These are phyloP conservation scores for Candida morakotiae DNA, from an alignment of 805 yeast species.

Conservation along the genomic window DNA sequence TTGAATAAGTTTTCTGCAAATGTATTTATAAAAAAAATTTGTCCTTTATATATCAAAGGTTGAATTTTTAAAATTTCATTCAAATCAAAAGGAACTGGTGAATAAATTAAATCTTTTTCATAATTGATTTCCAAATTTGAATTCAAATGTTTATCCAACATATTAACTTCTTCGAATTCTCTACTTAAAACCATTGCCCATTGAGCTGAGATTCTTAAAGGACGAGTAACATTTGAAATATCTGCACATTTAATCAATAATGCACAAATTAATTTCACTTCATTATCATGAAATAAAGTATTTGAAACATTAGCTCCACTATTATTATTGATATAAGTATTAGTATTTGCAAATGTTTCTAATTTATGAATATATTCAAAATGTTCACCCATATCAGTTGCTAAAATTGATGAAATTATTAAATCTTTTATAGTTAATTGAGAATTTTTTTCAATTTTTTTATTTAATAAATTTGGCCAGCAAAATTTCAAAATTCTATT, in stretches of 20 bases:
- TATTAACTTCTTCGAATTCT: constrained; percentile 69
- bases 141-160: constrained; percentile 39
- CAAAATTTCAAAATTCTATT: constrained; percentile 30
- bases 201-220: constrained; percentile 66
- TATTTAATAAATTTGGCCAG: constrained; percentile 33
- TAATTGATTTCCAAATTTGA: constrained; percentile 6
- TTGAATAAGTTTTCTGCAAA: constrained; percentile 77
- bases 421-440: constrained; percentile 21
- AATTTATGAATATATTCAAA: constrained; percentile 61
- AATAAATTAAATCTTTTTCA: constrained; percentile 17
- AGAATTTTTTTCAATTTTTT: constrained; percentile 15
- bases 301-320: no score
- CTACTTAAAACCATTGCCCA: constrained; percentile 83
- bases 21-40: constrained; percentile 74
- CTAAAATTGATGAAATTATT: constrained; percentile 35
- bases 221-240: constrained; percentile 87
- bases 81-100: constrained; percentile 35
- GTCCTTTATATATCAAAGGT: constrained; percentile 62
- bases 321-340: neutral
- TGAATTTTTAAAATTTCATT: constrained; percentile 42
- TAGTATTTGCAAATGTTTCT: constrained; percentile 17
- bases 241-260: constrained; percentile 91
- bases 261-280: constrained; percentile 49
- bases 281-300: no score
- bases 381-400: constrained; percentile 93